A percentile compares a stretch with the other conserved stretches of the same genome.
phyloP scores from a whole-genome alignment of 2,329 filamentous ascomycete species.

The Magnaporthiopsis rhizophila region DNA sequence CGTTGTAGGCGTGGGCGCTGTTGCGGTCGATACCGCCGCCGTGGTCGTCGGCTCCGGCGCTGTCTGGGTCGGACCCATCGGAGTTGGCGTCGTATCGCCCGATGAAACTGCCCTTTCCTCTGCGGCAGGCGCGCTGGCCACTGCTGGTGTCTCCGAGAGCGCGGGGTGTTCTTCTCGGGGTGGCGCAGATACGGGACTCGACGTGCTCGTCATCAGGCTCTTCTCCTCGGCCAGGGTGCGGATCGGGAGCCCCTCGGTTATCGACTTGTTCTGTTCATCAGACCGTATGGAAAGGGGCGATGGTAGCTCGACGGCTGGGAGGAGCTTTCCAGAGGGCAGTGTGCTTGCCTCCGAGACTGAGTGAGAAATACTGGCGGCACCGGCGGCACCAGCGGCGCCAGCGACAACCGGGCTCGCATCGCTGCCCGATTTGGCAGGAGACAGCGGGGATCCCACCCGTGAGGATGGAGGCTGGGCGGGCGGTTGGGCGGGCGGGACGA shows the following conservation, averaged over 20 bases:
- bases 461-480: neutral
- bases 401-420: neutral
- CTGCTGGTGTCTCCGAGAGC: conserved; percentile 10
- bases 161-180: conserved; percentile 32
- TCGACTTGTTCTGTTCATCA: conserved; percentile 18
- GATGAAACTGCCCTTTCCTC: too few species aligned
- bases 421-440: neutral
- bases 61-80: neutral
- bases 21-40: conserved; percentile 8
- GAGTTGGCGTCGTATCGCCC: neutral
- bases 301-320: conserved; percentile 27
- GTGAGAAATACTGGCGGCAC: conserved; percentile 19
- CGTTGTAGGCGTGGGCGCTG: conserved; percentile 12
- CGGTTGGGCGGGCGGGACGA: neutral
- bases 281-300: conserved; percentile 34
- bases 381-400: neutral
- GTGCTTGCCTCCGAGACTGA: conserved; percentile 30
- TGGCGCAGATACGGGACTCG: conserved; percentile 26
- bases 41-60: neutral
- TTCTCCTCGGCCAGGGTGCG: conserved; percentile 39
- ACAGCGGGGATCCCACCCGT: neutral
- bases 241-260: conserved; percentile 16
- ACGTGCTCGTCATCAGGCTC: conserved; percentile 25
- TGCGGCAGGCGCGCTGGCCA: neutral
- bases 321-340: conserved; percentile 18